A percentile compares a stretch with the other conserved stretches of the same genome.
Evolutionary conservation across 495 filamentous ascomycete species (phyloP).

Genomic region (Lasiosphaeris hirsuta): DNA sequence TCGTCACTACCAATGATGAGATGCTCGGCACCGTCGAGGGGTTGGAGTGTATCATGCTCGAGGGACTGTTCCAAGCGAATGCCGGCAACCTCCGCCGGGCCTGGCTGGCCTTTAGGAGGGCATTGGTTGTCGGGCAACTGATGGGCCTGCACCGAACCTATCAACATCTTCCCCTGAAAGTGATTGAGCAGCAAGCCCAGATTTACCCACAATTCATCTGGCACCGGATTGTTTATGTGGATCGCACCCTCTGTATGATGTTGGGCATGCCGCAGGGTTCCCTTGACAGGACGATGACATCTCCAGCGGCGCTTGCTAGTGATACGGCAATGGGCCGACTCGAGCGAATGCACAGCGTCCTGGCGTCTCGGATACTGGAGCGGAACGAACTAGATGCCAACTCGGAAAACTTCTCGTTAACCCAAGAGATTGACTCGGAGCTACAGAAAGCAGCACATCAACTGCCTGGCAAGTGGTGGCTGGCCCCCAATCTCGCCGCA

Average conservation of each 20-base stretch:
- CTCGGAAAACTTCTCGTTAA: constrained; percentile 18
- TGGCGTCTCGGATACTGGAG: constrained; percentile 31
- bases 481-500: constrained; percentile 21
- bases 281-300: constrained; percentile 21
- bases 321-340: constrained; percentile 26
- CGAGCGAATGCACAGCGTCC: constrained; percentile 30
- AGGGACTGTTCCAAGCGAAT: constrained; percentile 44
- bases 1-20: constrained; percentile 47
- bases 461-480: constrained; percentile 36
- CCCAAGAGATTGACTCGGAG: constrained; percentile 24
- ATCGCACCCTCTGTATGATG: constrained; percentile 30
- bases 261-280: constrained; percentile 30
- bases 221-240: constrained; percentile 32
- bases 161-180: constrained; percentile 15
- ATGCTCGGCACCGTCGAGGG: constrained; percentile 45
- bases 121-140: constrained; percentile 37
- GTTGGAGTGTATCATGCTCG: constrained; percentile 49
- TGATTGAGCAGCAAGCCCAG: constrained; percentile 11
- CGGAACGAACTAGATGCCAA: constrained; percentile 27
- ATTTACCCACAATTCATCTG: constrained; percentile 28
- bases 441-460: constrained; percentile 25
- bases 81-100: constrained; percentile 43
- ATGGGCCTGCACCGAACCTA: constrained; percentile 43
- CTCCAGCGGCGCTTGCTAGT: constrained; percentile 11
- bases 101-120: constrained; percentile 44